phyloP scores from a whole-genome alignment of 192 early-diverging fungal species.

The Diversispora epigaea region DNA sequence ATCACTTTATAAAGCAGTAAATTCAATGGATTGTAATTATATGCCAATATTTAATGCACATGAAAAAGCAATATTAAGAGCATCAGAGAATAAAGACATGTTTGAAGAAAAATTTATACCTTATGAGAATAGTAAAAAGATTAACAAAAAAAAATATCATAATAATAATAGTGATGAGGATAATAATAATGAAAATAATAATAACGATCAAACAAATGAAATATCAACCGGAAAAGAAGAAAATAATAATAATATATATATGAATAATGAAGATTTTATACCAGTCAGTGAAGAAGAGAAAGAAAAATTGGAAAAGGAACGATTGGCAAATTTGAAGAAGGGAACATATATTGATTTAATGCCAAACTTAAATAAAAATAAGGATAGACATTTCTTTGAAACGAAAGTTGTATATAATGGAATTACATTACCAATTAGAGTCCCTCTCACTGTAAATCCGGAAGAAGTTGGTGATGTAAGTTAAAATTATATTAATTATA shows the following conservation, averaged over 20 bases:
- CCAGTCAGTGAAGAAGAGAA: conserved; percentile 32
- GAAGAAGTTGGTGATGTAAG: conserved; percentile 92
- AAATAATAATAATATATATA: not conserved
- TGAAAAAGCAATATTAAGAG: conserved; percentile 83
- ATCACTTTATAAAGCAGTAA: conserved; percentile 78
- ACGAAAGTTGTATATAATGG: conserved; percentile 83
- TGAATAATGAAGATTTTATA: not conserved
- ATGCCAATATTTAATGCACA: conserved; percentile 77
- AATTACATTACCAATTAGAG: conserved; percentile 82
- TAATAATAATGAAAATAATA: not conserved
- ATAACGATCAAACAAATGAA: too few relatives aligned
- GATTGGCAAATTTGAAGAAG: conserved; percentile 36
- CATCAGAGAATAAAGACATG: conserved; percentile 77
- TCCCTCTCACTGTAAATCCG: conserved; percentile 80
- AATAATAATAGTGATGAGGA: conserved; percentile 26
- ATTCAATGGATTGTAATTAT: conserved; percentile 76
- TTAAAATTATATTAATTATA: conserved; percentile 24
- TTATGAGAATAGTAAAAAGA: conserved; percentile 31
- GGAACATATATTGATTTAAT: conserved; percentile 53
- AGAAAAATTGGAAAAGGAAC: not conserved
- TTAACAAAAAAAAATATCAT: not conserved
- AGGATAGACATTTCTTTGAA: conserved; percentile 86
- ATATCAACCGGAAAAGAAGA: not conserved
- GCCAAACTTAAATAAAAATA: conserved; percentile 53
- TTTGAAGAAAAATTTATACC: conserved; percentile 79